Evolutionary conservation across 192 early-diverging fungal species (phyloP).

Genomic region (Coemansia umbellata): DNA sequence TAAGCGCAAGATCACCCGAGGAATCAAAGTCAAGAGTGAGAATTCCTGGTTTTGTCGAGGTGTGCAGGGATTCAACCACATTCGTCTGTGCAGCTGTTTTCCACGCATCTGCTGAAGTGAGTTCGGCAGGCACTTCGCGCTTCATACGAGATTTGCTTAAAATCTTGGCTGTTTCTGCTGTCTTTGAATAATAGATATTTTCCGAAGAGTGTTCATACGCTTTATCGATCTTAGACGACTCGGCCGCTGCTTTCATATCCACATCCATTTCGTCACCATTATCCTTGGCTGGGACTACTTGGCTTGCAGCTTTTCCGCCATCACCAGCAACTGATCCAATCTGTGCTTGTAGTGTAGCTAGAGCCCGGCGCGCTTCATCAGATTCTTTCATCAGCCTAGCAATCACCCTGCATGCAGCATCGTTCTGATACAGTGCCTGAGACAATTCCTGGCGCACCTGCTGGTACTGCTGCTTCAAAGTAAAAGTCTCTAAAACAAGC

Average conservation of each 20-base stretch:
- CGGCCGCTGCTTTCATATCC: slow-evolving; percentile 2
- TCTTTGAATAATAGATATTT: slow-evolving; percentile 25
- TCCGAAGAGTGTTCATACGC: slow-evolving; percentile 3
- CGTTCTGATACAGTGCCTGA: slow-evolving; percentile 92
- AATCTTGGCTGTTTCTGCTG: slow-evolving; percentile 48
- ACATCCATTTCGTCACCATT: slow-evolving; percentile 24
- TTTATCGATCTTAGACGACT: neutral
- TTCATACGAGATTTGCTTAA: slow-evolving; percentile 69
- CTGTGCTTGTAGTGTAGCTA: slow-evolving; percentile 24
- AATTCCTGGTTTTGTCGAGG: slow-evolving; percentile 70
- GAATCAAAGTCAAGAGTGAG: slow-evolving; percentile 55
- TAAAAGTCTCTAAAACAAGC: slow-evolving; percentile 91
- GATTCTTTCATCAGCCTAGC: slow-evolving; percentile 87
- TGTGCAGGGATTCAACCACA: slow-evolving; percentile 62
- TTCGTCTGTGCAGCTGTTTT: slow-evolving; percentile 52
- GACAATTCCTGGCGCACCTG: slow-evolving; percentile 88
- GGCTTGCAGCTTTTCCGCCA: neutral
- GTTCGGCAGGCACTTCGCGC: slow-evolving; percentile 76
- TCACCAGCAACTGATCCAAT: neutral
- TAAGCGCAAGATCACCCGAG: slow-evolving; percentile 62
- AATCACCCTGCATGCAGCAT: slow-evolving; percentile 93
- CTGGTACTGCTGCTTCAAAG: slow-evolving; percentile 88
- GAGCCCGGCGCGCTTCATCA: slow-evolving; percentile 76
- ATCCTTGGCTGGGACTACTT: neutral
- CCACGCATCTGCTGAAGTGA: slow-evolving; percentile 65